Base-by-base conservation (phyloP, 2,329 filamentous ascomycete species). In the Nigrospora oryzae region DNA sequence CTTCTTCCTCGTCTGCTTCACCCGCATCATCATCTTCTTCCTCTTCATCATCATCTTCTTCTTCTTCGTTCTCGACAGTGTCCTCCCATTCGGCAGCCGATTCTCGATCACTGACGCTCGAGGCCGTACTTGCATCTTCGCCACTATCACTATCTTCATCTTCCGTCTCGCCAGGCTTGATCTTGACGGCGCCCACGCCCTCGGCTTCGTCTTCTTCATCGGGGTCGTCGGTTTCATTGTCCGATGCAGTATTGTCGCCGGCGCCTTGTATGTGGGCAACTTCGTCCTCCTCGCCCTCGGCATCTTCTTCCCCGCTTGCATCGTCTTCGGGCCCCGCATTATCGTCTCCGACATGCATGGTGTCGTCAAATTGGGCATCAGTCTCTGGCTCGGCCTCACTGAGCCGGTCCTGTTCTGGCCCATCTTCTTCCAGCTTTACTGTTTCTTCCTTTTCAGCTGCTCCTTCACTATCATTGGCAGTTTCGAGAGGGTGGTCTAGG, bases 171-270 rank as follows among this genome's bases (percentile, higher is more conserved):
- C 72, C 71, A 7, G 74, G 74, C 46, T 69, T 70, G 46, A 77
- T 69, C 52, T 80, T 79, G 16, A 79, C 74, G 10, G 75, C 74
- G 13, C 75, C 75, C 2, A 79, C 75, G 3, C 70, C 74, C 54
- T 80, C 76, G 3, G 71, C 70, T 10, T 74, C 67, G 19, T 75
- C 70, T 14, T 70, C 65, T 2, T 62, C 63, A 34, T 59, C 59
- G 15, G 57, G 56, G 17, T 53, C 53, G 11, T 36, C 42, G 5
- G 40, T 49, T 19, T 40, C 42, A 28, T 40, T 36, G 14, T 44
- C 46, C 3, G 50, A 44, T 1, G 46, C 41, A 23, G 50, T 51
- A 2, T 59, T 54, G 5, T 62, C 57, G 13, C 79, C 76, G 4
- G 70, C 70, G 7, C 73, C 67, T 19, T 75, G 70, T n/a, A 69